Evolutionary conservation across 73 alveolate genomes (phyloP), one percentile per base, ranked within the genome.

Genomic region (Paramecium sonneborni): DNA sequence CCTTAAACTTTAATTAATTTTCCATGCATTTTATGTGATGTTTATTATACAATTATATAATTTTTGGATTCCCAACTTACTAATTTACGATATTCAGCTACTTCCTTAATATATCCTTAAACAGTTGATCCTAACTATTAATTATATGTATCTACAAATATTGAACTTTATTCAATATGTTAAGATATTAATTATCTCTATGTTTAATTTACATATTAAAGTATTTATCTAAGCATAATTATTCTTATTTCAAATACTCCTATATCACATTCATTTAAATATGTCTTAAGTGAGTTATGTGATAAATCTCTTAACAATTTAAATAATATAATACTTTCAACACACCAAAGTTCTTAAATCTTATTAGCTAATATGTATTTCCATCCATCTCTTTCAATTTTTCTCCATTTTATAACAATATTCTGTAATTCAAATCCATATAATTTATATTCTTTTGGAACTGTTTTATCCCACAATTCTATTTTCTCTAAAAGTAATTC

Each of bases 341-440:
- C 70, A 26, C 68, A 86, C 79, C 85, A 72, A 0, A 86, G 24
- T 86, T 86, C 93, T 37, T 86, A 24, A n/a, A 62, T 76, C 18
- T 86, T 86, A 39, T 86, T 76, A 14, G 74, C 32, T 5, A 86
- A 57, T 14, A 86, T 86, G 15, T 18, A 58, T 58, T 86, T 86
- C 93, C 93, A 86, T 44, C 93, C 82, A 62, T 67, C 85, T 62
- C 93, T 72, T 21, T 86, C 93, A 20, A 86, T 52, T 58, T 62
- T 86, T 86, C 93, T 86, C 93, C 93, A 86, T 12, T 86, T 62
- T 8, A 86, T 48, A 26, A 67, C 44, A 10, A 32, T 32, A 35
- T 15, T 86, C 85, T 32, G 62, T 30, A 62, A 62, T 12, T 62
- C 76, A 57, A 62, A 26, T 67, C 41, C 82, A 62, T n/a, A 21